Base-by-base conservation (phyloP, 2,329 filamentous ascomycete species). In the Microdochium bolleyi region DNA sequence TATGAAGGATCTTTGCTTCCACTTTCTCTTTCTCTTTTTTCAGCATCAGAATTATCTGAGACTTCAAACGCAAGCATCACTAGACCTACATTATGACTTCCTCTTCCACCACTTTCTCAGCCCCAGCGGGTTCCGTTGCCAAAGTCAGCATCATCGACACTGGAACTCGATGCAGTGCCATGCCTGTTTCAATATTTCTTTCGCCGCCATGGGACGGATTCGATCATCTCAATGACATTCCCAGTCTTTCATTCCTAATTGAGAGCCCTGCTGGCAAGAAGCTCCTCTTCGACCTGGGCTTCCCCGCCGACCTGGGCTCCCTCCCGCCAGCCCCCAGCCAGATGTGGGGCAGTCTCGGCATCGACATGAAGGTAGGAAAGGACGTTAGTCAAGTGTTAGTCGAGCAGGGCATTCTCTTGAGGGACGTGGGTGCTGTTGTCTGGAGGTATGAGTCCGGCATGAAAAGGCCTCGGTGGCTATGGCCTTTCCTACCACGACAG, bases 221-320 rank as follows among this genome's bases (percentile, higher is more conserved):
- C 30, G 53, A 55, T 2, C 4, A 3, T 5, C 22, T 55, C 46
- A 24, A 49, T 2, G 3, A 10, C 38, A 9, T 16, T 2, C 25
- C 46, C 3, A n/a, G 46, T 3, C 60, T 55, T 55, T 62, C 56
- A 2, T 61, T 65, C 24, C 52, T 65, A 1, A 44, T 64, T 3
- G 60, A 64, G 24, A 56, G 57, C 49, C 63, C 67, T 0, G 67
- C 67, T 2, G 65, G 65, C 5, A 67, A 69, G 44, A 67, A 65
- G 22, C 58, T 75, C 1, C 60, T 78, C 3, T 78, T 76, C 56
- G 75, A 78, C 53, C 66, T 78, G 1, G 73, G 72, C 1, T 64
- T 73, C 5, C 65, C 70, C 4, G 74, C 74, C 55, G 72, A 79
- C 55, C 70, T 62, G 55, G 59, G 72, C 25, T 71, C 70, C 19